Evolutionary conservation across 495 filamentous ascomycete species (phyloP), one percentile per base, ranked within the genome.

Genomic region (Hypoxylon fuscum): DNA sequence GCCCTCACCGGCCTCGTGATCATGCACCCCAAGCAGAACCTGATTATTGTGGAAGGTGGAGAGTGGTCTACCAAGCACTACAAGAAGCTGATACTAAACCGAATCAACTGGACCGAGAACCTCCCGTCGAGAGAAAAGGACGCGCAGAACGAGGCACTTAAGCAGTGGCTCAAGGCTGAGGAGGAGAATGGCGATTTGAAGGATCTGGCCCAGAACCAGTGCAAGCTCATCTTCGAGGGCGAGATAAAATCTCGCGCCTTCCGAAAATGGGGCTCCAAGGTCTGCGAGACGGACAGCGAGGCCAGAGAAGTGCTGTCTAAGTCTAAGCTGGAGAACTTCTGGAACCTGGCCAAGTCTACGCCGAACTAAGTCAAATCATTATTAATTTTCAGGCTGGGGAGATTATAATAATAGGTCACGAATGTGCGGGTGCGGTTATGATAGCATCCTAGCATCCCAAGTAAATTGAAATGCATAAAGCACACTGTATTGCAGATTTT

Each of bases 81-180:
- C 79, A 90, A 88, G 68, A 70, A 93, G 72, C 77, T 98, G 22
- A 93, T 98, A 90, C 76, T 94, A 17, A 87, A 96, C 55, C 91
- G 95, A 12, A 93, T 98, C 66, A 87, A 94, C 70, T 99, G 95
- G 95, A 90, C 88, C 2, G 94, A 98, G 71, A 93, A 96, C 56
- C 83, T 86, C 2, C 85, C 87, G 2, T 88, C 93, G 1, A 79
- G 81, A 45, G 81, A 87, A 14, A 76, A 72, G 55, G 81, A 84
- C 38, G 78, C 82, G 23, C 79, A 88, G 54, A 81, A 83, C 38
- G 87, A 87, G 59, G 74, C 83, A 37, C 83, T 88, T 68, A 82
- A 84, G 10, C 77, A 87, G 1, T 97, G 91, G 90, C 74, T 96
- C 52, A 83, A 85, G 54, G 85, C 89, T 1, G 86, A 92, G 66